phyloP scores from a whole-genome alignment of 371 early-diverging fungal species.

The Funneliformis caledonium region DNA sequence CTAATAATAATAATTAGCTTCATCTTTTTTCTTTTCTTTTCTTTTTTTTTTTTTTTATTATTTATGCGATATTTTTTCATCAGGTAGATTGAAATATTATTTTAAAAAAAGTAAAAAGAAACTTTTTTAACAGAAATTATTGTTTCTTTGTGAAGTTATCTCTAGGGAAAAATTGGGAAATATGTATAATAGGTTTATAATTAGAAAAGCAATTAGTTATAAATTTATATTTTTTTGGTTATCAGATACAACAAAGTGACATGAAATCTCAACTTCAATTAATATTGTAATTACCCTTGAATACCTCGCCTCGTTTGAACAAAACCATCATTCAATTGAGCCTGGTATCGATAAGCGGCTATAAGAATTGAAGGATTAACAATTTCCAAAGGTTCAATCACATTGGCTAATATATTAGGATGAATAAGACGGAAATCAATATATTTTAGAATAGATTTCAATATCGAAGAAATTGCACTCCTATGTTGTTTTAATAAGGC shows the following conservation, averaged over 20 bases:
- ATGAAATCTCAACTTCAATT: too few species aligned
- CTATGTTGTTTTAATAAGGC: neutral
- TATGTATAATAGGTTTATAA: neutral
- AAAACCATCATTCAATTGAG: neutral
- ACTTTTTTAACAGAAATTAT: neutral
- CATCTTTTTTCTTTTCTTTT: too few species aligned
- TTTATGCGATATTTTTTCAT: too few species aligned
- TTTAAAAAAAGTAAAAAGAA: too few species aligned
- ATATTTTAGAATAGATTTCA: neutral
- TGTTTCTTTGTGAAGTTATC: neutral
- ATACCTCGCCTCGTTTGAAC: neutral
- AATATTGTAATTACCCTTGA: neutral
- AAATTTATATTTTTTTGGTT: too few species aligned
- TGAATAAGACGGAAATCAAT: conserved; percentile 23
- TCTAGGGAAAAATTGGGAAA: too few species aligned
- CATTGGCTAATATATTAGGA: neutral
- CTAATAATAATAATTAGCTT: too few species aligned
- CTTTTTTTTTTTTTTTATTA: too few species aligned
- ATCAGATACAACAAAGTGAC: too few species aligned
- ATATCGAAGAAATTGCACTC: neutral
- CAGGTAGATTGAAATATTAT: too few species aligned
- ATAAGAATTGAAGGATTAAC: neutral
- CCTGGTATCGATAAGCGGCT: conserved; percentile 16
- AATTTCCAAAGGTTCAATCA: conserved; percentile 30
- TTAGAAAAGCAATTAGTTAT: too few species aligned